Evolutionary conservation across 768 basidiomycete species (phyloP), one percentile per base, ranked within the genome.

Genomic region (Phaeotremella skinneri): DNA sequence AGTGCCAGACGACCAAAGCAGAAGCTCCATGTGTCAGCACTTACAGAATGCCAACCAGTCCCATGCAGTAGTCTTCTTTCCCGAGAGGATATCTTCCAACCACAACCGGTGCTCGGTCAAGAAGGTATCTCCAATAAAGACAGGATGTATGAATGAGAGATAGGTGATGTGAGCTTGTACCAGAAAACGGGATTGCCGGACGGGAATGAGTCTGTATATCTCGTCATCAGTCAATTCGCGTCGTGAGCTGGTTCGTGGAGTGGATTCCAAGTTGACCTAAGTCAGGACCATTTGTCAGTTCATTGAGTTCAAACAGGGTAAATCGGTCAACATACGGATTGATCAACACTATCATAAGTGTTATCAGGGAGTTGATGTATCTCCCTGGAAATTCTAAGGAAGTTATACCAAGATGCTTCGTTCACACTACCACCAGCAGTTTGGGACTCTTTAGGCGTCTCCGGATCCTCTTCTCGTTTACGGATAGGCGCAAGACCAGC

Each of bases 201-300:
- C 37, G n/a, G 37, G 37, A 9, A 39, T 39, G 11, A 39, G n/a
- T 9, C n/a, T n/a, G 37, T 39, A 39, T 9, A 39, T 39, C 9
- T 39, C 37, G 37, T 39, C 37, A 39, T 39, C 37, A 9, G 37
- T 9, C 37, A 39, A n/a, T 39, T 39, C 11, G 9, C n/a, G 37
- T 39, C 37, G 9, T 9, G 37, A 9, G n/a, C 37, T n/a, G 11
- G 37, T 39, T 39, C n/a, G 9, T n/a, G 37, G 37, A 9, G 9
- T n/a, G n/a, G 37, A n/a, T 39, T 39, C 37, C n/a, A 39, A 39
- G n/a, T 39, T n/a, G n/a, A 39, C 37, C 37, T 39, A 39, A n/a
- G n/a, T n/a, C n/a, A n/a, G n/a, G 37, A 9, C 9, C 9, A n/a
- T 9, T 39, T 39, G n/a, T 39, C 37, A 39, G 37, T n/a, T 39